Evolutionary conservation across 345 rosid species (phyloP).

Genomic region (Angophora floribunda): DNA sequence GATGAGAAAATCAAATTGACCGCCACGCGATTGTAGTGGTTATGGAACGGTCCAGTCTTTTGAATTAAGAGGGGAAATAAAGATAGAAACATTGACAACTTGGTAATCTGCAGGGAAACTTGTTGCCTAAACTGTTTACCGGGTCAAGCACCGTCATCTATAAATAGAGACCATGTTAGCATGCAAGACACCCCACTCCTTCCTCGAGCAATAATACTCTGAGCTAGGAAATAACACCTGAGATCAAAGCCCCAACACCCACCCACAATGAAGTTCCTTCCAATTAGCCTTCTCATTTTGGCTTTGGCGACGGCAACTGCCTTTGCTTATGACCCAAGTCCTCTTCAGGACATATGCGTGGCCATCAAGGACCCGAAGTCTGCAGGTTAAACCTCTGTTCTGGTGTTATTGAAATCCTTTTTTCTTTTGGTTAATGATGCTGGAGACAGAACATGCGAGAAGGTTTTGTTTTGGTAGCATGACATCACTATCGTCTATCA

Average conservation of each 20-base stretch:
- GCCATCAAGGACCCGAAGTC: conserved; percentile 1
- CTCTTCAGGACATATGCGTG: conserved; percentile 19
- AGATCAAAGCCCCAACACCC: neutral
- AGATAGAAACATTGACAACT: too few species aligned
- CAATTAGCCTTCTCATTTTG: neutral
- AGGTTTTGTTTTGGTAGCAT: too few species aligned
- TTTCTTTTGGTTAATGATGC: neutral
- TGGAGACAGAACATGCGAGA: too few species aligned
- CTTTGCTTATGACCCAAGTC: conserved; percentile 10
- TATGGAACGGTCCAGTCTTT: too few species aligned
- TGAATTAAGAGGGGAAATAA: too few species aligned
- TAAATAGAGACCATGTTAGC: neutral
- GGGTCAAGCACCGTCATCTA: neutral
- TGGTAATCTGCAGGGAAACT: too few species aligned
- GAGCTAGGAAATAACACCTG: neutral
- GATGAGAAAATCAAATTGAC: too few species aligned
- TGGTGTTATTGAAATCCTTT: too few species aligned
- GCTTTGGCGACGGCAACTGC: neutral
- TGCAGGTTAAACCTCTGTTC: neutral
- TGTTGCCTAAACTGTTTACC: too few species aligned
- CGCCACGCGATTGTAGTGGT: too few species aligned
- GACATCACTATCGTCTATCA: too few species aligned
- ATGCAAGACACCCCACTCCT: neutral
- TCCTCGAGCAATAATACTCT: neutral
- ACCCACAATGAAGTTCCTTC: neutral